These are phyloP conservation scores for Mortierella antarctica DNA, from an alignment of 192 early-diverging fungal species.

Conservation along the genomic window DNA sequence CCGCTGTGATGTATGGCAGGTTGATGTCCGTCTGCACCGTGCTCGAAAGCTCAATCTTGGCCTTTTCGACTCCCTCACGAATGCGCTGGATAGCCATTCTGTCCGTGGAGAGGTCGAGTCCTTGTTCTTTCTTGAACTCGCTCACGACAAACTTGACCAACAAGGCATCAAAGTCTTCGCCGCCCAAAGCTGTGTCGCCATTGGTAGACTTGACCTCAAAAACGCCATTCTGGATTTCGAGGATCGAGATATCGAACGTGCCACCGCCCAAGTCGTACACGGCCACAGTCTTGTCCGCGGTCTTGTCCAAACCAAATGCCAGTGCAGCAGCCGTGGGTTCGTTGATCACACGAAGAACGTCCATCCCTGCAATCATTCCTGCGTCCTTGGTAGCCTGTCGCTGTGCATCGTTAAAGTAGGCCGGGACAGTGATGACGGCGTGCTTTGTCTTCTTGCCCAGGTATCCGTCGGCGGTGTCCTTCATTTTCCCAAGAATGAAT, in stretches of 20 bases:
- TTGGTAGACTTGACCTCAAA: constrained; percentile 99
- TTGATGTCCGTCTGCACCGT: constrained; percentile 96
- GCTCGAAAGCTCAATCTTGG: constrained; percentile 98
- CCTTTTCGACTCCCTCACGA: constrained; percentile 97
- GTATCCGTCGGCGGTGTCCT: constrained; percentile 91
- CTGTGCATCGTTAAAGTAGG: constrained; percentile 98
- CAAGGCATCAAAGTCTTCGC: constrained; percentile 79
- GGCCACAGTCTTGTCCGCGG: constrained; percentile 88
- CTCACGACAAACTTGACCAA: constrained; percentile 84
- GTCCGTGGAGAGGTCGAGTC: constrained; percentile 87
- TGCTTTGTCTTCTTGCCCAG: constrained; percentile 87
- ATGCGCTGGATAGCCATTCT: constrained; percentile 98
- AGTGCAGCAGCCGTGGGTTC: constrained; percentile 96
- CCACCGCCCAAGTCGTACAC: constrained; percentile 99
- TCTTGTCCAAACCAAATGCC: constrained; percentile 91
- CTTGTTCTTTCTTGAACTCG: constrained; percentile 93
- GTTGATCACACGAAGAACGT: constrained; percentile 95
- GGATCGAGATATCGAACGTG: constrained; percentile 99
- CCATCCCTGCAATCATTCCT: constrained; percentile 89
- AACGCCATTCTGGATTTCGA: constrained; percentile 98
- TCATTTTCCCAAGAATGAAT: constrained; percentile 99
- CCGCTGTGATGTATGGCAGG: constrained; percentile 95
- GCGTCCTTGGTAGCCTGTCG: constrained; percentile 98
- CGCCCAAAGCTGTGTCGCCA: constrained; percentile 91
- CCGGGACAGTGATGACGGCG: constrained; percentile 97